phyloP scores from a whole-genome alignment of 345 rosid genomes.

The Salix exigua region DNA sequence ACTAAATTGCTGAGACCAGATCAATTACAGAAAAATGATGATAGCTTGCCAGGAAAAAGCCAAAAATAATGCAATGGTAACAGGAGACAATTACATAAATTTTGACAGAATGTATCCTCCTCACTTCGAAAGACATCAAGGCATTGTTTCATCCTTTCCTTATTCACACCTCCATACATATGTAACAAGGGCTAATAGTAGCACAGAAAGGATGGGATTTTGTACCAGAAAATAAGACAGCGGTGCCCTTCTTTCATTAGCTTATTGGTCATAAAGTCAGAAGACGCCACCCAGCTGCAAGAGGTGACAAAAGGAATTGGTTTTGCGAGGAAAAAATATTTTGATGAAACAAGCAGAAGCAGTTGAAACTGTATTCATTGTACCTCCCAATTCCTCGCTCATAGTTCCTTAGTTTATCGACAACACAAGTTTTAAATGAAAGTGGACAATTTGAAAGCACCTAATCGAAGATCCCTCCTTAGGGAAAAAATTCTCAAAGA shows the following conservation, averaged over 20 bases:
- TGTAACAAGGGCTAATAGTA: neutral
- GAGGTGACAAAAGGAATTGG: neutral
- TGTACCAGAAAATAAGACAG: neutral
- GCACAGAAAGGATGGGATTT: neutral
- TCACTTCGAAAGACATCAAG: too few relatives aligned
- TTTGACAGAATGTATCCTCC: too few relatives aligned
- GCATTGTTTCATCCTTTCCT: too few relatives aligned
- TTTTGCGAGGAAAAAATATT: neutral
- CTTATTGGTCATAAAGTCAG: conserved; percentile 1
- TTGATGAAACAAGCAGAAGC: neutral
- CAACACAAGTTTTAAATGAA: too few relatives aligned
- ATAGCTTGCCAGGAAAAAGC: too few relatives aligned
- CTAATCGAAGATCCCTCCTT: neutral
- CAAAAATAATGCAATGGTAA: too few relatives aligned
- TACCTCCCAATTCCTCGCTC: too few relatives aligned
- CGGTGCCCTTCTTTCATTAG: neutral
- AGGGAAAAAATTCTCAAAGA: neutral
- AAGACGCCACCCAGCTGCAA: conserved; percentile 37
- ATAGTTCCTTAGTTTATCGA: too few relatives aligned
- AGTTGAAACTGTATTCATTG: too few relatives aligned
- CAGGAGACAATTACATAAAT: too few relatives aligned
- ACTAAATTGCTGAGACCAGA: too few relatives aligned
- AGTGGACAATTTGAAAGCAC: neutral
- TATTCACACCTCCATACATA: neutral
- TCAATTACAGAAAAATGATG: too few relatives aligned